Percentiles rank a stretch among this genome's conserved stretches.
These are phyloP conservation scores for Halenospora varia DNA, from an alignment of 495 filamentous ascomycete genomes.

Conservation along the genomic window DNA sequence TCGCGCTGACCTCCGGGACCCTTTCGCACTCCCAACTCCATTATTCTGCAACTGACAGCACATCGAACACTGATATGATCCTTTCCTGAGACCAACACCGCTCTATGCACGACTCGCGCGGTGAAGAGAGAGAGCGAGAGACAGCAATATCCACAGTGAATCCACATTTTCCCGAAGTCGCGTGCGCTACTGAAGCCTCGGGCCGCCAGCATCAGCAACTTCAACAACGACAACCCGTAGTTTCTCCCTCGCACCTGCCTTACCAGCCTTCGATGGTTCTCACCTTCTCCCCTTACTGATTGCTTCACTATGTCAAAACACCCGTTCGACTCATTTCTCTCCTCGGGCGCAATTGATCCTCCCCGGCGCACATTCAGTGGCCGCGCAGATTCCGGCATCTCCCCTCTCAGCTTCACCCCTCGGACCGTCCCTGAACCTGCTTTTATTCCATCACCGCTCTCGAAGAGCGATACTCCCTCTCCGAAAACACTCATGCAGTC, in stretches of 20 bases:
- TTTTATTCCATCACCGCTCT: constrained; percentile 10
- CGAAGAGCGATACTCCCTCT: constrained; percentile 3
- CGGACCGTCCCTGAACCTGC: constrained; percentile 9
- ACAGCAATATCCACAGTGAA: neutral
- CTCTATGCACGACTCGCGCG: neutral
- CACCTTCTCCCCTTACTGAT: neutral
- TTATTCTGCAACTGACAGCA: constrained; percentile 1
- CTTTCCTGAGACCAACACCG: neutral
- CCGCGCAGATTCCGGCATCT: constrained; percentile 3
- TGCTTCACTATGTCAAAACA: constrained; percentile 16
- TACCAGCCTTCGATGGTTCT: neutral
- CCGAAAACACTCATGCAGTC: constrained; percentile 4
- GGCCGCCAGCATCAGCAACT: neutral
- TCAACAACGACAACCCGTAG: no score
- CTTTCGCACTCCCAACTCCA: neutral
- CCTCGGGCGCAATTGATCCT: constrained; percentile 23
- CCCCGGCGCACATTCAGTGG: neutral
- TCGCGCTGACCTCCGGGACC: neutral
- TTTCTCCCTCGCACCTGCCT: neutral
- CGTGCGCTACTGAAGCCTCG: neutral
- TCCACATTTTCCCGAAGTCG: neutral
- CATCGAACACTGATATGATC: constrained; percentile 2
- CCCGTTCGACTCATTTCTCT: constrained; percentile 23
- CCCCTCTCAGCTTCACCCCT: constrained; percentile 11
- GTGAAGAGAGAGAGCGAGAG: neutral